These are phyloP conservation scores for Emmonsiellopsis sp. DNA, from an alignment of 2,329 filamentous ascomycete species.

Conservation along the genomic window DNA sequence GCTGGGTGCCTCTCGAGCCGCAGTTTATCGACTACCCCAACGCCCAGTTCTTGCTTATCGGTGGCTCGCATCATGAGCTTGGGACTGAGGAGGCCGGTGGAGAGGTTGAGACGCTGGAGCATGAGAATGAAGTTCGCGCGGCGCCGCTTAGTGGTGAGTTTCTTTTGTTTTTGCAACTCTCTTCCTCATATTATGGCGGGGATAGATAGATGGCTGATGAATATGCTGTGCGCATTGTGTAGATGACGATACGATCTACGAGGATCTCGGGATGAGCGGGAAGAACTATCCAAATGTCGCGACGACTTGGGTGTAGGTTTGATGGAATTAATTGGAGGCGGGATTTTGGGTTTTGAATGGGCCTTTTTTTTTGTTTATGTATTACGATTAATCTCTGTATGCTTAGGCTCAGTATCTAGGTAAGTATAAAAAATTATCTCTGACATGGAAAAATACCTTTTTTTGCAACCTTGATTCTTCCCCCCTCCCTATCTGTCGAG, in stretches of 20 bases:
- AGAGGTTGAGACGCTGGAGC: conserved; percentile 64
- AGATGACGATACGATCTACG: conserved; percentile 53
- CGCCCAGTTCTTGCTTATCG: conserved; percentile 70
- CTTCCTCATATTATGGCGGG: background rate
- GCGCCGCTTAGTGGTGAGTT: conserved; percentile 44
- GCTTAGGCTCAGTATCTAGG: no score
- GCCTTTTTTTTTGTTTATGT: background rate
- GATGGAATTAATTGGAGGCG: no score
- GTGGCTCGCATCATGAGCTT: conserved; percentile 36
- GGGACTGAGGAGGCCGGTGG: conserved; percentile 56
- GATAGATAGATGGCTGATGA: background rate
- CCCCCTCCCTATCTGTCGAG: no score
- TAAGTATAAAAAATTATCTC: no score
- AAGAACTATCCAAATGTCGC: conserved; percentile 56
- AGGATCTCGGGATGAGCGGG: conserved; percentile 48
- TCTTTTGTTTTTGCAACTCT: background rate
- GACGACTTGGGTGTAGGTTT: conserved; percentile 45
- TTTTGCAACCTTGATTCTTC: no score
- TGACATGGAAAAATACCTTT: no score
- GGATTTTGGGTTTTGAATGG: no score
- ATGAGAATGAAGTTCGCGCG: conserved; percentile 63
- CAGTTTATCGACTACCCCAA: conserved; percentile 66
- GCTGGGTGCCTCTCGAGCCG: conserved; percentile 66
- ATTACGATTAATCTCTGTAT: no score
- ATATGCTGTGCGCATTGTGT: background rate